phyloP scores from a whole-genome alignment of 2,329 filamentous ascomycete species.

The Metarhizium album region DNA sequence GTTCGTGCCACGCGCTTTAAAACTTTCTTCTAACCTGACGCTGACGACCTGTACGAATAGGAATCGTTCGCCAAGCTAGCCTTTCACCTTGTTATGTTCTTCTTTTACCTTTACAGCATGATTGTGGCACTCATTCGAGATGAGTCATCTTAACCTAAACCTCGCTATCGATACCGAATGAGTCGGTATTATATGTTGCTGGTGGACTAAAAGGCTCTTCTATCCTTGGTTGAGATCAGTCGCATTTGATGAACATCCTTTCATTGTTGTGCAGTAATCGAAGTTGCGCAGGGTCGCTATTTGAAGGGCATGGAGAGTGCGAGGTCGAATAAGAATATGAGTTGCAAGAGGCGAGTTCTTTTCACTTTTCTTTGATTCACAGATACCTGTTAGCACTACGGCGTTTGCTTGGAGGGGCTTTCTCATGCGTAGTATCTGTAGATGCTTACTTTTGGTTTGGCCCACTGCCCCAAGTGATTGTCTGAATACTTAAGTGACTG shows the following conservation, averaged over 20 bases:
- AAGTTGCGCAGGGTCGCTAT: not conserved
- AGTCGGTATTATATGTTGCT: not conserved
- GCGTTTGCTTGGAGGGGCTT: constrained; percentile 17
- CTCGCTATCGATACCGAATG: not conserved
- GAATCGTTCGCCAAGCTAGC: constrained; percentile 99
- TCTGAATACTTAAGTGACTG: not conserved
- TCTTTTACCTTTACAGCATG: constrained; percentile 99
- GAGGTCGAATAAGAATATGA: constrained; percentile 15
- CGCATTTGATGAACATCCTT: no score
- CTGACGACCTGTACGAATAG: constrained; percentile 34
- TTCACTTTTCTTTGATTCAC: constrained; percentile 19
- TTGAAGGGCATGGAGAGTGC: constrained; percentile 12
- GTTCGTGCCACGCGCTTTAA: constrained; percentile 30
- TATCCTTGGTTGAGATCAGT: not conserved
- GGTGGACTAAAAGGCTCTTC: not conserved
- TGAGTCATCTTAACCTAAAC: constrained; percentile 61
- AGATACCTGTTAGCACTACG: constrained; percentile 17
- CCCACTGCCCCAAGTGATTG: not conserved
- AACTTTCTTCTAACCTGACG: not conserved
- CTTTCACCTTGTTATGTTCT: constrained; percentile 99
- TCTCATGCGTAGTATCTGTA: constrained; percentile 9
- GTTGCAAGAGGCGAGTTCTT: constrained; percentile 17
- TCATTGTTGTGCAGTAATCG: not conserved
- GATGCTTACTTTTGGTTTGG: not conserved
- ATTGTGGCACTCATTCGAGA: constrained; percentile 94